Evolutionary conservation across 108 stramenopile species (phyloP), one percentile per base, ranked within the genome.

Genomic region (Schizochytrium sp.): DNA sequence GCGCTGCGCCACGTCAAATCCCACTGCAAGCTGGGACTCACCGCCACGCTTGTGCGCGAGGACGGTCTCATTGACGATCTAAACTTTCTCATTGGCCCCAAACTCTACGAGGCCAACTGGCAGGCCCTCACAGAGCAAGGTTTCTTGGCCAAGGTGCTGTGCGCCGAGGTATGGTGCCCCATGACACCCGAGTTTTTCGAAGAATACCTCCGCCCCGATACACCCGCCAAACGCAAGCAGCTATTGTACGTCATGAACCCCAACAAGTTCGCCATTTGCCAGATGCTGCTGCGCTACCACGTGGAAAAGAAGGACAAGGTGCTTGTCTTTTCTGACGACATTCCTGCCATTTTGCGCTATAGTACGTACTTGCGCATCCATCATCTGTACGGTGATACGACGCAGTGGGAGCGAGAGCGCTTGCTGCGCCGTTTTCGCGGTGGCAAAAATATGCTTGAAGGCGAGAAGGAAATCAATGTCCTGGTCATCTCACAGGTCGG

Each of bases 41-140:
- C 99, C 5, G 99, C 99, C 14, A 99, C 99, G 1, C 92, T 99
- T 10, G 99, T 99, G 5, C 95, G 99, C 44, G 99, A 99, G 91
- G 99, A 99, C 93, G 97, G 98, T 92, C 90, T 97, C 25, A 99
- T 99, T 92, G 94, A 95, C 41, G 98, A 98, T 93, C 92, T 99
- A 18, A 98, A 98, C 89, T 98, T 98, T 93, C 83, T 95, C 5
- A 98, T 99, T 87, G 99, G 98, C 5, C 99, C 99, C 41, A 99
- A 99, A 91, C 94, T 99, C 12, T 99, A 99, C 94, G 99, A 99
- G 90, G 99, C 99, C 25, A 99, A 99, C 91, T 99, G 99, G 99
- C 98, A 99, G 97, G 98, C 99, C 90, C 92, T 99, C 12, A 99
- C 99, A 45, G 94, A 96, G 41, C 95, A 94, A 29, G 99, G 99